Conservation (phyloP, 2,329 filamentous ascomycete species). For the Ophiocordyceps camponoti-rufipedis region DNA sequence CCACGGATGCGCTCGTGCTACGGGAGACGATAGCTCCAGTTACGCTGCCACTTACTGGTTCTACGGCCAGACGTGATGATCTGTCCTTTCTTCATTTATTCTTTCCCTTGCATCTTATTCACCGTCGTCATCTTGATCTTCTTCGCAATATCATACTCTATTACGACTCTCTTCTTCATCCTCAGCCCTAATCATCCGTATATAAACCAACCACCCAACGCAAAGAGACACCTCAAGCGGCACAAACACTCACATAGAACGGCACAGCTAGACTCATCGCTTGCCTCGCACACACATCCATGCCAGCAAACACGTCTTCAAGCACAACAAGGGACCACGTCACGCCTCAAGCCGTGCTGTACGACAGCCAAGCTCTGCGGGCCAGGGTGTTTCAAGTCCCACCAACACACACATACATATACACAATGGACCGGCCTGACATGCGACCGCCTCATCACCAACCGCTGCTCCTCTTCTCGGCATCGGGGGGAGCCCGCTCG, state of each 20-base stretch:
- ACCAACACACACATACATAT: background rate
- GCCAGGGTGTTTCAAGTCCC: too few relatives aligned
- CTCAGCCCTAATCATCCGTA: too few relatives aligned
- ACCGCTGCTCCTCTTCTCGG: background rate
- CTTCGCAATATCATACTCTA: too few relatives aligned
- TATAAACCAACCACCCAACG: too few relatives aligned
- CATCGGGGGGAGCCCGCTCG: background rate
- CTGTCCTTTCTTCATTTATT: background rate
- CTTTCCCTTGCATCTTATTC: too few relatives aligned
- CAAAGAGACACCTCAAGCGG: background rate
- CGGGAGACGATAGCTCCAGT: constrained; percentile 29
- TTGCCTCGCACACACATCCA: background rate
- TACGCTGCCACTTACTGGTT: constrained; percentile 44
- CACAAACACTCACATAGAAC: too few relatives aligned
- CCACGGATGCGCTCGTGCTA: constrained; percentile 20
- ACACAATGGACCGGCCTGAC: background rate
- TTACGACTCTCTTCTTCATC: too few relatives aligned
- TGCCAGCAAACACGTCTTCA: background rate
- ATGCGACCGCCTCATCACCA: constrained; percentile 1
- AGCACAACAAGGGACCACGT: background rate
- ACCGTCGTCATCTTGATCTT: too few relatives aligned
- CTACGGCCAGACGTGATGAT: constrained; percentile 17
- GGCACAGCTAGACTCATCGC: too few relatives aligned
- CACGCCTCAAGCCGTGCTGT: background rate
- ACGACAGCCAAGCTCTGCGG: background rate